Base-by-base conservation (phyloP, 2,329 filamentous ascomycete species). In the Hypoxylon sp. region DNA sequence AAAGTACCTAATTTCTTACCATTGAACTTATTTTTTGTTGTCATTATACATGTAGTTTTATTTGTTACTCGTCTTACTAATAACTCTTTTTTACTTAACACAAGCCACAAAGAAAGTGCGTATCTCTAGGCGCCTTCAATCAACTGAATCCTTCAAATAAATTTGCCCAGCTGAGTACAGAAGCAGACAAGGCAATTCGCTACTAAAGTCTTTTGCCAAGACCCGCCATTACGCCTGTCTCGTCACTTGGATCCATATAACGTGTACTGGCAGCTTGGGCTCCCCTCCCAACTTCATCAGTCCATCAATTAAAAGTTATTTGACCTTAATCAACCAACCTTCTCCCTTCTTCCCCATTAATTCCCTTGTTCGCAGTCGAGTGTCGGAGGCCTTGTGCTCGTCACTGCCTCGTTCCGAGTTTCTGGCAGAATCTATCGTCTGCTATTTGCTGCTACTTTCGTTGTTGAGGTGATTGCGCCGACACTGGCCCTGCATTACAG, bases 281-380 rank as follows among this genome's bases (percentile, higher is more conserved):
- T 65, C 64, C 62, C 65, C 68, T 68, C 65, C 62, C 63, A 68
- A 65, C 57, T 67, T 67, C 59, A 50, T 66, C 65, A 53, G 24
- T 65, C 44, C 51, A 69, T 69, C 63, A 69, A 66, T 62, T 55
- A 67, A 67, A 67, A 60, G 51, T 58, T 65, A 66, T 53, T 31
- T 46, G 5, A 48, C 8, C 33, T 46, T 58, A 60, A 60, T 58
- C 63, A 61, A 62, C 67, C 51, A 67, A 63, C 50, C 63, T 54
- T 59, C 62, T 55, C 44, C 26, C 35, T 55, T 17, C 33, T 22
- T 50, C 51, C 42, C 29, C 19, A 46, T 48, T 48, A 50, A 19
- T 51, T 39, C 54, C 39, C 47, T 59, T 63, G 44, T 66, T 66
- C 59, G 63, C 55, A 48, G 39, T 61, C 50, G 42, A 55, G 39